Base-by-base conservation (phyloP, 441 rosid genomes). In the Populus hybrid region DNA sequence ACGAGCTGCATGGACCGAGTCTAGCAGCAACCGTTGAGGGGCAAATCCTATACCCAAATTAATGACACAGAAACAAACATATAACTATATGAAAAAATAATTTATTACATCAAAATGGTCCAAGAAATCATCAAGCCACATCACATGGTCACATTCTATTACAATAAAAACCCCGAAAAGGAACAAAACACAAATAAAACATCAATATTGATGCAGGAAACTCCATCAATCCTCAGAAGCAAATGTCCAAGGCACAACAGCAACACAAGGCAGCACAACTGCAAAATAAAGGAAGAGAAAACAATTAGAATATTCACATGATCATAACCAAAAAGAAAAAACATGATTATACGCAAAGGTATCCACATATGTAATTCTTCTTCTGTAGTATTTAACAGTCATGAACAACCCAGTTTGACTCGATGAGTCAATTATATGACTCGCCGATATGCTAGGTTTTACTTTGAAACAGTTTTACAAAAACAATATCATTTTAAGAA, bases 231-330 rank as follows among this genome's bases (percentile, higher is more conserved):
- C 23, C 26, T 85, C 77, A 87, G 71, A 87, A 85, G 83, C 90
- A 87, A 9, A 79, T 79, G 30, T 87, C 90, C 83, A 87, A 65
- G 12, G 78, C 35, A 73, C 90, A 87, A 50, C 90, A 87, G 50
- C 90, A 87, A 57, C 90, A 87, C 50, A 87, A 21, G 76, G 83
- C 90, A 16, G 90, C 90, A 59, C 90, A 87, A 50, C 90, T 87
- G 84, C 72, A 79, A 2, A 76, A 23, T 23, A 50, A 11, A 32
- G 8, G 26, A n/a, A 64, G 16, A 70, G 11, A 35, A 4, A 18
- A 28, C 4, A 14, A 6, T 40, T 12, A 14, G 10, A 10, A 9
- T 30, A 24, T 11, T 7, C n/a, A 24, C 18, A 21, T 14, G 57
- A 46, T 46, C 57, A 14, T 16, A 46, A 68, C 46, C 7, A 26